Percentiles rank a stretch among this genome's conserved stretches.
These are phyloP conservation scores for Phytophthora pini DNA, from an alignment of 352 stramenopile species.

Conservation along the genomic window DNA sequence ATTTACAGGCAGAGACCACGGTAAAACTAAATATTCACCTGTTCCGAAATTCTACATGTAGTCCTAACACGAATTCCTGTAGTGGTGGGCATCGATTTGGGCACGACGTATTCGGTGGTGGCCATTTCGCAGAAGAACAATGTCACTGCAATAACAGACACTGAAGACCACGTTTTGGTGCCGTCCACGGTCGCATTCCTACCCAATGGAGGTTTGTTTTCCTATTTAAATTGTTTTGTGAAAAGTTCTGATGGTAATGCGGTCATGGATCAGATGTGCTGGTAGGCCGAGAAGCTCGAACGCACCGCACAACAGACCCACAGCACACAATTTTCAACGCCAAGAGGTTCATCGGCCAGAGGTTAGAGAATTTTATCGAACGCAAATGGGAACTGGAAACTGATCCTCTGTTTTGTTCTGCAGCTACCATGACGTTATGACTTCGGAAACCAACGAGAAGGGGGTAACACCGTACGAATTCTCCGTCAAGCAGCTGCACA, in stretches of 20 bases:
- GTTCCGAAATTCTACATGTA: not conserved
- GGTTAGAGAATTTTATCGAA: constrained; percentile 19
- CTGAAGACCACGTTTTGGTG: constrained; percentile 51
- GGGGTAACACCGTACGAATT: constrained; percentile 58
- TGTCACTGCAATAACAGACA: constrained; percentile 69
- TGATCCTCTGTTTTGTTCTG: constrained; percentile 4
- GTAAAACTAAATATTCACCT: constrained; percentile 18
- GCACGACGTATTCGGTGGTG: constrained; percentile 83
- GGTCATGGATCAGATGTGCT: constrained; percentile 34
- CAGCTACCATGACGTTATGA: constrained; percentile 41
- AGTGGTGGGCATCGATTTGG: constrained; percentile 78
- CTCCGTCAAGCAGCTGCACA: constrained; percentile 20
- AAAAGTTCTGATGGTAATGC: constrained; percentile 4
- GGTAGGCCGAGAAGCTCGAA: constrained; percentile 55
- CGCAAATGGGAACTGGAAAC: not conserved
- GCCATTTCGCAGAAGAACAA: constrained; percentile 70
- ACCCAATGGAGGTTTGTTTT: constrained; percentile 43
- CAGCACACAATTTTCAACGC: constrained; percentile 78
- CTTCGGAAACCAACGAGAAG: constrained; percentile 15
- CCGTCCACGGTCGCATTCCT: constrained; percentile 77
- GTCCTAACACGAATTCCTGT: not conserved
- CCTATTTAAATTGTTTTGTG: not conserved
- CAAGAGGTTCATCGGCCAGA: constrained; percentile 76
- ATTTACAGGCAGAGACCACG: constrained; percentile 68
- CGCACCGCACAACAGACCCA: constrained; percentile 58